Base-by-base conservation (phyloP, 108 stramenopile species). In the Asterionellopsis glacialis region DNA sequence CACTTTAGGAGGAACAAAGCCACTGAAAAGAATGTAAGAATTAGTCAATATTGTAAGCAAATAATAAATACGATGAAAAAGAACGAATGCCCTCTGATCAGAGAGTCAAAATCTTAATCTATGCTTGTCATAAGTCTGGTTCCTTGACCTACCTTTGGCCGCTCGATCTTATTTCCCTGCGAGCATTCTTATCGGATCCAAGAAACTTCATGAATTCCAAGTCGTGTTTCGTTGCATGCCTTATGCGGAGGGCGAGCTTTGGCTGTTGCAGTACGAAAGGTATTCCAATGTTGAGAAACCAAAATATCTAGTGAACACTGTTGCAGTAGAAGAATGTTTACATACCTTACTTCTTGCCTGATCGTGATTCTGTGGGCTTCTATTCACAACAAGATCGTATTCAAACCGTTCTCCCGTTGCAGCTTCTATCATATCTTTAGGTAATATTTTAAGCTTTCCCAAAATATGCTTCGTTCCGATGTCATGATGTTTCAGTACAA, bases 401-500 rank as follows among this genome's bases (percentile, higher is more conserved):
- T 42, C 57, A 19, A 41, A 7, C 14, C 10, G 41, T 16, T 43
- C 42, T 14, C 53, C 53, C 6, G 24, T 16, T 9, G 24, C 24
- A 33, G 33, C 33, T 16, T 55, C 27, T 7, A 28, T 5, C 25
- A 55, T 22, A 5, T 55, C 10, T n/a, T 27, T n/a, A n/a, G n/a
- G 27, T n/a, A 28, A 33, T 6, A 78, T 59, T 26, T 51, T 55
- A 51, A 75, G 57, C 7, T 25, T 58, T 12, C 79, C 80, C n/a
- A 85, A 44, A 44, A 53, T 64, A 18, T 74, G 64, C 41, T 79
- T 68, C 4, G 1, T 25, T 0, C 57, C 59, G 16, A 80, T 23
- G 47, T 81, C 80, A 55, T 72, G 65, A 55, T 85, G 81, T 45
- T 80, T 74, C 16, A 82, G 63, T 15, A 69, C 64, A 62, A 85